Percentiles rank a stretch among this genome's conserved stretches.
These are phyloP conservation scores for Kregervanrija delftensis DNA, from an alignment of 805 yeast genomes.

Conservation along the genomic window DNA sequence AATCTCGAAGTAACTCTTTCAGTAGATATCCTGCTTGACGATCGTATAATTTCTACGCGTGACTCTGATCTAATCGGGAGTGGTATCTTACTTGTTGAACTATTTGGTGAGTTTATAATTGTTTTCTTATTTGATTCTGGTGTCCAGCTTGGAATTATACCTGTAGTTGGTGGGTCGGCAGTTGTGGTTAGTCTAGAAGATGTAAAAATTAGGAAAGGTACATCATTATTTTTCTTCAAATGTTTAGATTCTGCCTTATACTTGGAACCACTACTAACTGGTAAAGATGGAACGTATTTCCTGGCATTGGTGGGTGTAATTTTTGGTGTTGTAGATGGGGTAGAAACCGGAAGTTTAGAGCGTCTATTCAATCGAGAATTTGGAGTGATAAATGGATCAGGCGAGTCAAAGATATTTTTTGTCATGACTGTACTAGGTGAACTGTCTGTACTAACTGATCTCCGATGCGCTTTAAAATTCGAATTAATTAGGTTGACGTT, in stretches of 20 bases:
- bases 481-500: not conserved
- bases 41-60: slow-evolving; percentile 14
- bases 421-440: slow-evolving; percentile 9
- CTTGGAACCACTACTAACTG: slow-evolving; percentile 10
- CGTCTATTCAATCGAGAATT: slow-evolving; percentile 10
- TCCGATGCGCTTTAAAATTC: not conserved
- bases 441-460: slow-evolving; percentile 2
- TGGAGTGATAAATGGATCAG: slow-evolving; percentile 28
- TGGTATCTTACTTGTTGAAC: slow-evolving; percentile 17
- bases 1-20: not conserved
- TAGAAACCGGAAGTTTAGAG: slow-evolving; percentile 9
- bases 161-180: not conserved
- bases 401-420: slow-evolving; percentile 10
- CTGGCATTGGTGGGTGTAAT: slow-evolving; percentile 6
- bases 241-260: too few relatives aligned
- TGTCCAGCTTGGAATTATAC: not conserved
- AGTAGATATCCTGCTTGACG: slow-evolving; percentile 7
- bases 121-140: not conserved
- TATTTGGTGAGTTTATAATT: not conserved
- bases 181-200: not conserved
- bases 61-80: slow-evolving; percentile 23
- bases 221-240: too few relatives aligned
- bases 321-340: slow-evolving; percentile 11
- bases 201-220: not conserved
- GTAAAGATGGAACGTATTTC: slow-evolving; percentile 20